Evolutionary conservation across 2,329 filamentous ascomycete genomes (phyloP).

Genomic region (Aspergillus terreus): DNA sequence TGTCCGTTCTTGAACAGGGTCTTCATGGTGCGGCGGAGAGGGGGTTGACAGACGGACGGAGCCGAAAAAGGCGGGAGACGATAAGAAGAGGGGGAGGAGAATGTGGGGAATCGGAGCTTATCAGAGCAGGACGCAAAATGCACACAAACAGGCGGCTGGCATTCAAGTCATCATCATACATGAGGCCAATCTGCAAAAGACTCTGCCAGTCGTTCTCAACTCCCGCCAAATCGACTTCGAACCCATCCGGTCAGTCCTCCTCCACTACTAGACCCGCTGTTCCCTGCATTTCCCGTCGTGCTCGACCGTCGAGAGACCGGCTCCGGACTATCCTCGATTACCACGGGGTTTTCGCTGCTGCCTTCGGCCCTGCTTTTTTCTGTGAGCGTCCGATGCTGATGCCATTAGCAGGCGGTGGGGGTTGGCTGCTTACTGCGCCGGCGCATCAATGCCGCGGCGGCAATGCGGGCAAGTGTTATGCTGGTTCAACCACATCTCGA

Average conservation of each 20-base stretch:
- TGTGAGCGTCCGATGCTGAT: too few species aligned
- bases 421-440: constrained; percentile 18
- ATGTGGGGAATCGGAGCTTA: neutral
- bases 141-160: too few species aligned
- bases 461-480: constrained; percentile 83
- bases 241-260: constrained; percentile 22
- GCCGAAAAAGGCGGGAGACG: neutral
- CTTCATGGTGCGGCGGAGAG: constrained; percentile 9
- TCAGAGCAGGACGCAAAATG: too few species aligned
- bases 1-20: constrained; percentile 15
- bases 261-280: constrained; percentile 9
- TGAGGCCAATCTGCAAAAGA: too few species aligned
- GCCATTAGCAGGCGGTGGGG: neutral
- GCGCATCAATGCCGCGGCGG: constrained; percentile 35
- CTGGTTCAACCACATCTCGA: constrained; percentile 77
- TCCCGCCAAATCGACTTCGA: constrained; percentile 23
- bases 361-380: constrained; percentile 9
- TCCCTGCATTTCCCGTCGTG: constrained; percentile 1
- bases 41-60: neutral
- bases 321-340: constrained; percentile 15
- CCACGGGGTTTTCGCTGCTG: constrained; percentile 15
- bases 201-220: neutral
- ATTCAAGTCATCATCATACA: too few species aligned
- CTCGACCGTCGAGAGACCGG: constrained; percentile 7
- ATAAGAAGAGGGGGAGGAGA: neutral